Base-by-base conservation (phyloP, 352 stramenopile genomes). In the Hyaloperonospora arabidopsidis region DNA sequence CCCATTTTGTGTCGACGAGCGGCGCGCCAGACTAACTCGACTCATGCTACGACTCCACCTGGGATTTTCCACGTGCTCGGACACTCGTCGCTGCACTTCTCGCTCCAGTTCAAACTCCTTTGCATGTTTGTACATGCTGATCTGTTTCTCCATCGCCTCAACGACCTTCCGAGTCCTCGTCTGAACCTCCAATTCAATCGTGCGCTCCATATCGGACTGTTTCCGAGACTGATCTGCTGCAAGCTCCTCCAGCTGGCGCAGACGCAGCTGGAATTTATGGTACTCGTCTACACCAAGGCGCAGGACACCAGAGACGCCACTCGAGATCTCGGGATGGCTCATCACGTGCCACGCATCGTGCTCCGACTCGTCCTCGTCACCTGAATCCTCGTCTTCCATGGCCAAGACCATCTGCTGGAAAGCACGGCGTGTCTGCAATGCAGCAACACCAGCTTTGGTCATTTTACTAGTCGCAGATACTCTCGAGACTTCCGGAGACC, bases 321-420 rank as follows among this genome's bases (percentile, higher is more conserved):
- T 52, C n/a, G 61, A 64, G 40, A 57, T 68, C 41, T 57, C 59
- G 4, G 57, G 54, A 43, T 54, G 70, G 43, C 34, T 57, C 14
- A 39, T 57, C 14, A 39, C 52, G 15, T 41, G 23, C 25, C 50
- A 50, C 41, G 43, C 38, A 25, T 76, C 71, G 19, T 52, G 69
- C 28, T 88, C 78, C 28, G 74, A 87, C 52, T 88, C 77, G 40
- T 79, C 67, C 23, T 86, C 67, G 47, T 83, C 60, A 15, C 71
- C 68, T 41, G 65, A 83, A 58, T 89, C 79, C 15, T 86, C 76
- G 54, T 91, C 81, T 46, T 89, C 79, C 54, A 89, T 75, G 2
- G 79, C 74, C n/a, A 92, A 68, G 50, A 87, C 75, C 81, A 92
- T 89, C 54, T 89, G 81, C 59, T 92, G 81, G 56, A 92, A 85